Base-by-base conservation (phyloP, 768 basidiomycete species). In the Suillus weaverae region DNA sequence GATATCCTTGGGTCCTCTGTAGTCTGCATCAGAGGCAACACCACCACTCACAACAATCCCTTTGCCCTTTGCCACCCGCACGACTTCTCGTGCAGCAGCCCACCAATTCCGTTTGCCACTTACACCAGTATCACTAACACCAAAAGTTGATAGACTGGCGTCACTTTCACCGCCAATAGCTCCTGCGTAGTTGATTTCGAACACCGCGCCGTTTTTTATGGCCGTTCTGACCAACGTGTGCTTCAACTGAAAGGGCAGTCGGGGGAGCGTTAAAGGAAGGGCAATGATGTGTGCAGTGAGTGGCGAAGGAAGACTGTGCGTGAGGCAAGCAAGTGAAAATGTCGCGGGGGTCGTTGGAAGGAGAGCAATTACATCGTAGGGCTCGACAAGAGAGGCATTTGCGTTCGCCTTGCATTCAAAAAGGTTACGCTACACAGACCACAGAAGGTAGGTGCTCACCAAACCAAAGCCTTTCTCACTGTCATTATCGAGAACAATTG, bases 391-490 rank as follows among this genome's bases (percentile, higher is more conserved):
- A 0, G 84, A 74, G 1, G 84, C 75, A 70, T 91, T 92, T n/a
- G 86, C 84, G 63, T 87, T 89, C 8, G 87, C 89, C 94, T 95
- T 71, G 3, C 57, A 35, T 61, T 16, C n/a, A 55, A 55, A 20
- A 53, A 7, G 36, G 14, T 48, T 33, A 41, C 10, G 22, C 13
- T 36, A 60, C 61, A 46, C 39, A 44, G 48, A 48, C 35, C 46
- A 33, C 55, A 56, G 20, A 46, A 41, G 18, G 13, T 11, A n/a
- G 41, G 30, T 7, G 77, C 82, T 68, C 63, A 94, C 92, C 73
- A 94, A 73, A 36, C 92, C 91, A 70, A 91, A 90, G 1, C 93
- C 91, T 73, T 92, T 94, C 73, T 94, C 91, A 70, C 93, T 94
- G 48, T 89, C 90, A 70, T 92, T 87, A 66, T 94, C 89, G 10